Base-by-base conservation (phyloP, 2,329 filamentous ascomycete genomes). In the Nothopassalora personata region DNA sequence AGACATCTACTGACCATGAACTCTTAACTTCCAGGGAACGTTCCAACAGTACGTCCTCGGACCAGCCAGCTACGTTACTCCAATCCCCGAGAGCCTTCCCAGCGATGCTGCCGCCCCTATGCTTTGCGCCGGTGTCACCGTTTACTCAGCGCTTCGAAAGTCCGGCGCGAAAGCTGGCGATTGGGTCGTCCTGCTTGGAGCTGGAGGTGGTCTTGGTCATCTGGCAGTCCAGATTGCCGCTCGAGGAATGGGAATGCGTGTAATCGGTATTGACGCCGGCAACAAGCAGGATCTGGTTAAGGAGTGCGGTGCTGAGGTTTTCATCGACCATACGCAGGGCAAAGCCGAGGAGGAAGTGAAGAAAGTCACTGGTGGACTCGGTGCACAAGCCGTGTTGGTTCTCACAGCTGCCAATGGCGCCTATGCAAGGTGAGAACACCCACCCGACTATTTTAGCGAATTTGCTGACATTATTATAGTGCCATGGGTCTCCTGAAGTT, bases 41-140 rank as follows among this genome's bases (percentile, higher is more conserved):
- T 89, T 89, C 70, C 86, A 89, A 70, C 85, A 88, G 73, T 89
- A 88, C 67, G 81, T 81, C 18, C 69, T 87, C 15, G 81, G 80
- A 0, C 83, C 84, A 9, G 86, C 86, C 3, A 81, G 82, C 73
- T 89, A 89, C 70, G 86, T 88, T 1, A 89, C 86, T 0, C 85
- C 85, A 1, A 88, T 89, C 64, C 86, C 86, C 1, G 85, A 86
- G 4, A 74, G 71, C 3, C 73, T 89, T 18, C 72, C 79, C 46
- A 84, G 82, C 9, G 85, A 82, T 53, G 77, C 79, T 27, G 86
- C 86, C 0, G 86, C 86, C 1, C 86, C 86, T 0, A 80, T 89
- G 75, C 79, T 88, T 54, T 89, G 86, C 71, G 86, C 85, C 13
- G 86, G 86, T 30, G 79, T 88, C 13, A 88, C 86, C 1, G 82